These are phyloP conservation scores for Claviceps arundinis DNA, from an alignment of 2,329 filamentous ascomycete genomes.

Conservation along the genomic window DNA sequence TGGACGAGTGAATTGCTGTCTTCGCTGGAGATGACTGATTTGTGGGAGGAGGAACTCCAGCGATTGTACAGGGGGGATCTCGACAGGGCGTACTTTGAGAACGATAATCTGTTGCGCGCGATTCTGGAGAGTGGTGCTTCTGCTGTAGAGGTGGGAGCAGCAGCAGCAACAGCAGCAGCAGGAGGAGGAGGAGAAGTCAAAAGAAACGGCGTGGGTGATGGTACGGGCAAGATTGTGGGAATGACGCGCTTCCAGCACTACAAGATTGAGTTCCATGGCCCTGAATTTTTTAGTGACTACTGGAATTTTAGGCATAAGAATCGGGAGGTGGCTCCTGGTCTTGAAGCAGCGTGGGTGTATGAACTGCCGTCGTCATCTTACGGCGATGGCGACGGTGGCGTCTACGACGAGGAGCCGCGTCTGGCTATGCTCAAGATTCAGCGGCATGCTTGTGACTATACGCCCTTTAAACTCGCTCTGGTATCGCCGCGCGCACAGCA, in stretches of 20 bases:
- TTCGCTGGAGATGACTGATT: slow-evolving; percentile 5
- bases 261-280: slow-evolving; percentile 3
- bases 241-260: slow-evolving; percentile 2
- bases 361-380: not conserved
- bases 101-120: slow-evolving; percentile 5
- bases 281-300: slow-evolving; percentile 3
- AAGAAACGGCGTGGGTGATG: no score
- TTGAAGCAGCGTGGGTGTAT: slow-evolving; percentile 4
- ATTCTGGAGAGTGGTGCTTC: slow-evolving; percentile 2
- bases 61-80: slow-evolving; percentile 5
- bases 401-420: slow-evolving; percentile 2
- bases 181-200: no score
- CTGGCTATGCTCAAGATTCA: slow-evolving; percentile 6
- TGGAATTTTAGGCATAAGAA: slow-evolving; percentile 5
- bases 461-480: slow-evolving; percentile 6
- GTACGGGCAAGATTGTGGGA: not conserved
- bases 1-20: slow-evolving; percentile 4
- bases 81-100: slow-evolving; percentile 5
- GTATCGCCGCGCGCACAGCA: slow-evolving; percentile 5
- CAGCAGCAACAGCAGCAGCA: no score
- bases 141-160: no score
- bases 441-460: not conserved
- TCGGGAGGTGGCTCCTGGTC: not conserved
- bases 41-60: slow-evolving; percentile 7
- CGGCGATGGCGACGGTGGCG: not conserved